Conservation (phyloP, 345 rosid genomes). For the Hibiscus tridactylites region DNA sequence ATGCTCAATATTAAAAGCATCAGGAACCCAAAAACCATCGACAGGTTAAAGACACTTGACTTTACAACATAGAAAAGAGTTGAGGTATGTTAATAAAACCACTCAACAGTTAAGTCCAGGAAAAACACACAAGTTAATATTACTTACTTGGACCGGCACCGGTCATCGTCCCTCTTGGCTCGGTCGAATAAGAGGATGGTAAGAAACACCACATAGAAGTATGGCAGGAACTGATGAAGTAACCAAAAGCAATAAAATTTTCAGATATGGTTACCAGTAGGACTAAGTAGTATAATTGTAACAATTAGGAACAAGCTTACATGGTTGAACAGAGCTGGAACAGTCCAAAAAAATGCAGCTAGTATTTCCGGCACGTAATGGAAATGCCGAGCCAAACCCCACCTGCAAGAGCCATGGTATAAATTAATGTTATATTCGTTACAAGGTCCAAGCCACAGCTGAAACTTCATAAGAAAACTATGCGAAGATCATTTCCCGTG, state of each 20-base stretch:
- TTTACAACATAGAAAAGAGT: background rate
- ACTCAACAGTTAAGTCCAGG: background rate
- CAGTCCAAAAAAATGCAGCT: slow-evolving; percentile 91
- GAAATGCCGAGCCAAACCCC: slow-evolving; percentile 94
- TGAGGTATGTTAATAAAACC: background rate
- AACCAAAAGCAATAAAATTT: background rate
- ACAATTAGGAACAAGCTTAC: slow-evolving; percentile 31
- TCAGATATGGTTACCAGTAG: slow-evolving; percentile 4
- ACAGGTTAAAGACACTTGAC: background rate
- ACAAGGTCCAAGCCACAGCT: background rate
- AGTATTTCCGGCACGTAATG: slow-evolving; percentile 92
- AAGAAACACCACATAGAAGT: slow-evolving; percentile 81
- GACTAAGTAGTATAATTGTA: background rate
- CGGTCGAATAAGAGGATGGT: slow-evolving; percentile 91
- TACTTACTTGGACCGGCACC: slow-evolving; percentile 89
- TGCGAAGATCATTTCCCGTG: background rate
- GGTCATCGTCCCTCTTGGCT: slow-evolving; percentile 89
- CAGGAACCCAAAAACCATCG: background rate
- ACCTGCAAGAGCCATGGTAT: slow-evolving; percentile 40
- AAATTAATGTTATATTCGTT: background rate
- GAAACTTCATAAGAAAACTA: background rate
- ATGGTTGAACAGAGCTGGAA: slow-evolving; percentile 77
- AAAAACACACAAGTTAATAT: slow-evolving; percentile 8
- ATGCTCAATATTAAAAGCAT: background rate
- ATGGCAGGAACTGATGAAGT: slow-evolving; percentile 68